Percentiles rank a stretch among this genome's conserved stretches.
These are phyloP conservation scores for Pythium monospermum DNA, from an alignment of 352 stramenopile species.

Conservation along the genomic window DNA sequence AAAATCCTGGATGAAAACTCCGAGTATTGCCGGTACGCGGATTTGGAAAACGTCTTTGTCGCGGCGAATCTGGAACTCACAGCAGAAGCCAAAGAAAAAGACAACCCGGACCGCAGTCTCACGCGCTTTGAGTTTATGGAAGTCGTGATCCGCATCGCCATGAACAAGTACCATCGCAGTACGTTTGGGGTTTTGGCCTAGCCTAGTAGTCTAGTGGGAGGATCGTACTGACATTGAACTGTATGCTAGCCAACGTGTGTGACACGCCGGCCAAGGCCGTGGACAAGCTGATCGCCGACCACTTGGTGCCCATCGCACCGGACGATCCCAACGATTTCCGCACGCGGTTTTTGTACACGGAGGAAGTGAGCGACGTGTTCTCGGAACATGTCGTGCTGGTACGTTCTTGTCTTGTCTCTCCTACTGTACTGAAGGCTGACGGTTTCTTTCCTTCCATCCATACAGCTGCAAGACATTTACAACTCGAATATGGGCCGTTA, in stretches of 20 bases:
- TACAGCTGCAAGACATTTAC: constrained; percentile 68
- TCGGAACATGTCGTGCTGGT: constrained; percentile 69
- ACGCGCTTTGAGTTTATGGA: constrained; percentile 80
- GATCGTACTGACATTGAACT: constrained; percentile 1
- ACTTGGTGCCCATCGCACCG: constrained; percentile 37
- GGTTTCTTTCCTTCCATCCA: too few relatives aligned
- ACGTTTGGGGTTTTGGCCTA: constrained; percentile 15
- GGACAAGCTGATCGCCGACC: constrained; percentile 59
- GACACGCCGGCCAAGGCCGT: constrained; percentile 65
- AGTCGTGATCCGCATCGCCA: constrained; percentile 66
- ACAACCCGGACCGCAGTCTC: constrained; percentile 73
- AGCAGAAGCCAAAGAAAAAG: constrained; percentile 70
- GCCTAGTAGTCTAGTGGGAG: background rate
- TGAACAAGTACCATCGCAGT: constrained; percentile 76
- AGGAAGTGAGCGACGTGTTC: constrained; percentile 71
- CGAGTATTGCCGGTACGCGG: constrained; percentile 55
- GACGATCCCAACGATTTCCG: constrained; percentile 75
- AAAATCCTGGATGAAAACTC: constrained; percentile 62
- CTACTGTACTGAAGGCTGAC: background rate
- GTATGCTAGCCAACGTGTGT: constrained; percentile 43
- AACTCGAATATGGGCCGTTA: constrained; percentile 68
- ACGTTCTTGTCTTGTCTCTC: constrained; percentile 3
- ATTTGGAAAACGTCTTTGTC: constrained; percentile 81
- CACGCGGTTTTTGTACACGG: constrained; percentile 62
- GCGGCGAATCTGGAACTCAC: constrained; percentile 75